Base-by-base conservation (phyloP, 2,329 filamentous ascomycete species). In the Microcera coccophila region DNA sequence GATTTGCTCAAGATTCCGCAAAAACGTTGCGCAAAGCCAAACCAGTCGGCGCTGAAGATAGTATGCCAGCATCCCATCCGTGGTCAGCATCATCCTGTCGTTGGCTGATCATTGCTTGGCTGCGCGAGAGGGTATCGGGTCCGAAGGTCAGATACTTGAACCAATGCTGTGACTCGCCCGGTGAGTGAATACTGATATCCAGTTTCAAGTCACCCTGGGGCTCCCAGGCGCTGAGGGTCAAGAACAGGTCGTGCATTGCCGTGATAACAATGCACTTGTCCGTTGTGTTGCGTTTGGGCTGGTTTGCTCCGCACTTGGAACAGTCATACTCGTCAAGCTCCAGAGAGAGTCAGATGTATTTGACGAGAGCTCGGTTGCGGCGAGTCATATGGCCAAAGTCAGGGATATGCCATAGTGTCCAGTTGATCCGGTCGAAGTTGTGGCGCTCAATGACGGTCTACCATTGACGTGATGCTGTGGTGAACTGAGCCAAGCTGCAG, bases 101-200 rank as follows among this genome's bases (percentile, higher is more conserved):
- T n/a, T 39, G 14, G 49, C 49, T 47, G n/a, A 49, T 47, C 43
- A 43, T 48, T 28, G 45, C 48, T 46, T 28, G 28, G 39, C 42
- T 47, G 48, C 38, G 5, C 44, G 33, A 26, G 9, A 35, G 17
- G 28, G 39, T 47, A 34, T 61, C 55, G 36, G 56, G 39, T 15
- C 33, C 34, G 31, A 61, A 57, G 32, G 14, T 53, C 3, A 62
- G 44, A 32, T 68, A 60, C 50, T 64, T 65, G 54, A 68, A 65
- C 53, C 56, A 62, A 51, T 68, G 61, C 39, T 64, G 34, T 26
- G 49, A 53, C 36, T 68, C 65, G 41, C 62, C 65, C 9, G 58
- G 60, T 15, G 67, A 69, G 55, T 64, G 60, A 28, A 66, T 45
- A 44, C 62, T 67, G 22, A 67, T 62, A 54, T 68, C 66, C 26